Evolutionary conservation across 257 asterid species (phyloP), one percentile per base, ranked within the genome.

Genomic region (Fraxinus anomala): DNA sequence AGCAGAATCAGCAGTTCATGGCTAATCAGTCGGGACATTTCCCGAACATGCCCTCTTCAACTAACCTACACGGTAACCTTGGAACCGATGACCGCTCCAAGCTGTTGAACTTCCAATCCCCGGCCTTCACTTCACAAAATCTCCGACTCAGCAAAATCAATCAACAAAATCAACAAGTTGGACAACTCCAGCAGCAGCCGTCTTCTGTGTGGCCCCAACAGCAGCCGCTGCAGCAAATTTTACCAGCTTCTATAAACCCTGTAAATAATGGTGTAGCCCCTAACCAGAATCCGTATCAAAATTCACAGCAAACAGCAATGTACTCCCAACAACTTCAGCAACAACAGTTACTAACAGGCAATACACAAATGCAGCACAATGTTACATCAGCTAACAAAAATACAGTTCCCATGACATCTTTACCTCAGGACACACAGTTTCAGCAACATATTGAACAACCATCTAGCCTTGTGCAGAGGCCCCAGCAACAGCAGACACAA

Each of bases 31-130:
- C 93, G 2, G 91, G 90, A 16, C 14, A 87, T 44, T 76, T 83
- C 28, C 88, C 92, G 6, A 82, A 82, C 81, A 76, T 81, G 83
- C 79, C 76, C 68, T 40, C 87, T 72, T 74, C 88, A 14, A 47
- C 79, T 72, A 86, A 80, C 72, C 68, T 86, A 12, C 88, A 81
- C 26, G 77, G 80, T 76, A 87, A 82, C 82, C 73, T 85, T 30
- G 76, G 82, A 68, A 30, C 78, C 1, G 92, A 90, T 24, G 96
- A 94, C 75, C 93, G 85, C 49, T 85, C 97, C 33, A 91, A 92
- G 84, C 85, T 91, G 65, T 76, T 93, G 85, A 93, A 77, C 85
- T 95, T 95, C 81, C 97, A 93, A 78, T 83, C 94, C 73, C 98
- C 98, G 5, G 76, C 84, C 73, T 70, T 91, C 23, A 68, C 88